phyloP scores from a whole-genome alignment of 805 yeast genomes.

The Myxozyma geophila region DNA sequence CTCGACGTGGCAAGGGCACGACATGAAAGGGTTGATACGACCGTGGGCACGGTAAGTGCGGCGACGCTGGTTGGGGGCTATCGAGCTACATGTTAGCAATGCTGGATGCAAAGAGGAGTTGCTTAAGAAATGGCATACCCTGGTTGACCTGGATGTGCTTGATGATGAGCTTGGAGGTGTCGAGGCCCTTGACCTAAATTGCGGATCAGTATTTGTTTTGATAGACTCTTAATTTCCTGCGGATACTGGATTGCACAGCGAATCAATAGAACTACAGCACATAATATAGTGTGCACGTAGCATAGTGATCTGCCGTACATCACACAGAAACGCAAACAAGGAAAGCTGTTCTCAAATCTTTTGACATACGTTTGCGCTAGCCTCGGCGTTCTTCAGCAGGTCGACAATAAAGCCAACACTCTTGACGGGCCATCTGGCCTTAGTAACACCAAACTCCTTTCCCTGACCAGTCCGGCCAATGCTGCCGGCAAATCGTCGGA shows the following conservation, averaged over 20 bases:
- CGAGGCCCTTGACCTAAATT: constrained; percentile 87
- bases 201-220: constrained; percentile 8
- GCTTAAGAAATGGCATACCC: constrained; percentile 35
- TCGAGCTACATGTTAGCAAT: not conserved
- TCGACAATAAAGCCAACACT: constrained; percentile 94
- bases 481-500: constrained; percentile 96
- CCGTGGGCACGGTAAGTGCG: constrained; percentile 99
- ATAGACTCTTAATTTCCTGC: not conserved
- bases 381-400: constrained; percentile 94
- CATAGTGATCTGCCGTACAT: too few relatives aligned
- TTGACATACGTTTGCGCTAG: constrained; percentile 79
- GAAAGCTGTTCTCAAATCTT: not conserved
- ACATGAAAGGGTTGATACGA: constrained; percentile 99
- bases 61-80: constrained; percentile 99
- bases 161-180: constrained; percentile 88
- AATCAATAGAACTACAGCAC: too few relatives aligned
- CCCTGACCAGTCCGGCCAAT: constrained; percentile 99
- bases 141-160: constrained; percentile 99
- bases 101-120: not conserved
- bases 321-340: not conserved
- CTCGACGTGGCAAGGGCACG: constrained; percentile 99
- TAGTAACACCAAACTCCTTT: constrained; percentile 99
- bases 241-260: too few relatives aligned
- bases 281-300: too few relatives aligned
- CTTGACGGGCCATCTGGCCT: constrained; percentile 99